phyloP scores from a whole-genome alignment of 345 rosid species.

The Limnanthes douglasii region DNA sequence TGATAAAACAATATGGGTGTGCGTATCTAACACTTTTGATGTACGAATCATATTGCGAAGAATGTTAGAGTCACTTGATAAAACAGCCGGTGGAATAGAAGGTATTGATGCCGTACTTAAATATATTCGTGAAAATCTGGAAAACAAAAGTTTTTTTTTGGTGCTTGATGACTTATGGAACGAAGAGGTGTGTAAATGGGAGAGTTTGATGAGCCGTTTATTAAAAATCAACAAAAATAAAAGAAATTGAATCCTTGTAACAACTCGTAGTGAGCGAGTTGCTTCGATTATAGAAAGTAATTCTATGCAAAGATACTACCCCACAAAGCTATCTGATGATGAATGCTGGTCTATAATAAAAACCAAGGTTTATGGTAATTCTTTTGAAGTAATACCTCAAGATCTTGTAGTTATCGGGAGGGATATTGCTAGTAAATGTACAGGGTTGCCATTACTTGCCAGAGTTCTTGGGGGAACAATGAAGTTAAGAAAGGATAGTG shows the following conservation, averaged over 20 bases:
- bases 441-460: not conserved
- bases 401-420: not conserved
- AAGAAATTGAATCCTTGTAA: slow-evolving; percentile 4
- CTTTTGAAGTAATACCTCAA: not conserved
- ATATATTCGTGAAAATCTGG: not conserved
- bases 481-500: no score
- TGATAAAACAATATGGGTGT: slow-evolving; percentile 6
- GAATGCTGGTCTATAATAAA: slow-evolving; percentile 11
- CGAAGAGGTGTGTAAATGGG: not conserved
- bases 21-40: no score
- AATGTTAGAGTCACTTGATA: no score
- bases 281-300: slow-evolving; percentile 3
- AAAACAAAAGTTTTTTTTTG: slow-evolving; percentile 2
- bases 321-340: not conserved
- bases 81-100: not conserved
- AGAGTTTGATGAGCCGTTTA: not conserved
- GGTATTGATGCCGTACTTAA: not conserved
- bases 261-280: no score
- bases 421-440: not conserved
- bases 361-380: not conserved
- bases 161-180: slow-evolving; percentile 15
- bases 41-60: not conserved
- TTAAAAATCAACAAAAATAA: not conserved
- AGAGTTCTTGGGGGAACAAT: not conserved
- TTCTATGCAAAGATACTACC: no score